phyloP scores from a whole-genome alignment of 257 asterid species.

The Rehmannia glutinosa region DNA sequence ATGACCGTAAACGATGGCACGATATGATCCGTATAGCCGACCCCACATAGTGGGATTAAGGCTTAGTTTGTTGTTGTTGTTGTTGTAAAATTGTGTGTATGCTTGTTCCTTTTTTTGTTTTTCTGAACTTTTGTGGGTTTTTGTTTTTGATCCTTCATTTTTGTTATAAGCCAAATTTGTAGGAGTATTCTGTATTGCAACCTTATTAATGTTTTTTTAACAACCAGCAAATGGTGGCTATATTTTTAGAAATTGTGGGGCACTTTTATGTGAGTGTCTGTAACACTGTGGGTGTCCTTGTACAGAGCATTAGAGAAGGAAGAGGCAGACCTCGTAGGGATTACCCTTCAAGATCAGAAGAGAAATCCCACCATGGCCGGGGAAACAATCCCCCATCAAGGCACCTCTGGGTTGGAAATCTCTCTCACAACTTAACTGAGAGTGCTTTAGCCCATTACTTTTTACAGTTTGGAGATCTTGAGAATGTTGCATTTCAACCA shows the following conservation, averaged over 20 bases:
- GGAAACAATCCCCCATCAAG: conserved; percentile 77
- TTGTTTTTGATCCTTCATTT: too few species aligned
- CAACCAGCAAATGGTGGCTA: not conserved
- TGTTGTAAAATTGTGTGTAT: not conserved
- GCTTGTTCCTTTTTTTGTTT: not conserved
- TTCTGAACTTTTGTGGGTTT: too few species aligned
- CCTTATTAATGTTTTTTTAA: not conserved
- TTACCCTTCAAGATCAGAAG: conserved; percentile 62
- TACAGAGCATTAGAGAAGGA: conserved; percentile 71
- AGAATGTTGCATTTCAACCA: conserved; percentile 81
- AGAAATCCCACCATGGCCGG: conserved; percentile 51
- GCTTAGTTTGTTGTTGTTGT: too few species aligned
- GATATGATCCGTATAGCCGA: too few species aligned
- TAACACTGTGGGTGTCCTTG: conserved; percentile 3
- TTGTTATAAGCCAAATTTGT: not conserved
- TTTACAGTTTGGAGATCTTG: conserved; percentile 72
- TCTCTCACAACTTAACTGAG: conserved; percentile 59
- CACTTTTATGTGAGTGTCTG: not conserved
- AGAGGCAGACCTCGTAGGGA: conserved; percentile 71
- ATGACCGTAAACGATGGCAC: too few species aligned
- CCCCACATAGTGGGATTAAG: too few species aligned
- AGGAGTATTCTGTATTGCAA: not conserved
- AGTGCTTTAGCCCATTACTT: conserved; percentile 56
- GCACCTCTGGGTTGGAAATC: conserved; percentile 94
- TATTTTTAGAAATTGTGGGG: not conserved